A percentile compares a stretch with the other conserved stretches of the same genome.
phyloP scores from a whole-genome alignment of 805 yeast species.

The Nakazawaea wyomingensis region DNA sequence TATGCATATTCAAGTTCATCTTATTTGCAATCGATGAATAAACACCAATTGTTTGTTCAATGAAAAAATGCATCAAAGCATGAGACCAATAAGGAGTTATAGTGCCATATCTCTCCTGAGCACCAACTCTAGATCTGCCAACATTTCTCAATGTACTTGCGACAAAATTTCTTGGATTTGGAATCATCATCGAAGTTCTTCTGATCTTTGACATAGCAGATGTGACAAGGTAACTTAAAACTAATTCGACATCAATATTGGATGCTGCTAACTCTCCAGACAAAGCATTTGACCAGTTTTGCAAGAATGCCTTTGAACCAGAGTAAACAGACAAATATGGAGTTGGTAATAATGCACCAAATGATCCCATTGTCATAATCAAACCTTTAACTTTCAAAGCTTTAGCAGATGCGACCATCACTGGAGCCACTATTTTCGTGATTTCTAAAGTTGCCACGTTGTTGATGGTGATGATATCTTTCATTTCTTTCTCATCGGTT shows the following conservation, averaged over 20 bases:
- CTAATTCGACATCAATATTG: slow-evolving; percentile 80
- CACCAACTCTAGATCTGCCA: slow-evolving; percentile 79
- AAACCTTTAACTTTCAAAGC: slow-evolving; percentile 54
- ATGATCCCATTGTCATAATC: slow-evolving; percentile 92
- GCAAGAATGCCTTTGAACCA: slow-evolving; percentile 93
- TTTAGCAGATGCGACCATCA: slow-evolving; percentile 46
- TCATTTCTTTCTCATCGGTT: slow-evolving; percentile 69
- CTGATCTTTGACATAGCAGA: slow-evolving; percentile 94
- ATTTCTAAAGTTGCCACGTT: slow-evolving; percentile 77
- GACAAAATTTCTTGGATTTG: slow-evolving; percentile 79
- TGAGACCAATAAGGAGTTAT: slow-evolving; percentile 91
- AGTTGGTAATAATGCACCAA: slow-evolving; percentile 90
- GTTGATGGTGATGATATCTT: slow-evolving; percentile 79
- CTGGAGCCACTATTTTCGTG: slow-evolving; percentile 75
- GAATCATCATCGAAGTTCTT: slow-evolving; percentile 68
- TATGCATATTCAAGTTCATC: slow-evolving; percentile 73
- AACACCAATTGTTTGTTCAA: slow-evolving; percentile 78
- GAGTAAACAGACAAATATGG: slow-evolving; percentile 91
- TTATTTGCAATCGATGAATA: slow-evolving; percentile 64
- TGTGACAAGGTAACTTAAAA: slow-evolving; percentile 84
- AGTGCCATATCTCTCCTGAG: slow-evolving; percentile 85
- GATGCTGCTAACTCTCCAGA: slow-evolving; percentile 72
- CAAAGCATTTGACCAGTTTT: slow-evolving; percentile 85
- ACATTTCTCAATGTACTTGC: slow-evolving; percentile 57
- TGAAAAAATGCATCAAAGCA: slow-evolving; percentile 82